Conservation (phyloP, 1,284 basidiomycete species). For the Fomitopsis pinicola region DNA sequence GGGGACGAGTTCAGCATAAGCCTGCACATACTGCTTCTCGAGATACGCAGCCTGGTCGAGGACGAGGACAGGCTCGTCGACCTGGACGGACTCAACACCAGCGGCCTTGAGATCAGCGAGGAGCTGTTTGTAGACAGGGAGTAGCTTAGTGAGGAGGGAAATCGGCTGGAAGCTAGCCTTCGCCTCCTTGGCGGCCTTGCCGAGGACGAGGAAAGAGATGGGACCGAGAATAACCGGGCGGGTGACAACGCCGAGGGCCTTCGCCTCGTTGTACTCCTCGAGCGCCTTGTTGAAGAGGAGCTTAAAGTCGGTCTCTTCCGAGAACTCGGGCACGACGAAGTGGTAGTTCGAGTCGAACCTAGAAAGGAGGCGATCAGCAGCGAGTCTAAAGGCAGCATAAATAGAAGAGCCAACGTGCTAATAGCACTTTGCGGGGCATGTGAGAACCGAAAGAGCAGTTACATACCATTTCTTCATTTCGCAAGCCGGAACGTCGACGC, state of each 20-base stretch:
- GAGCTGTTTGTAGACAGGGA: slow-evolving; percentile 92
- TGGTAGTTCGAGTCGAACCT: slow-evolving; percentile 99
- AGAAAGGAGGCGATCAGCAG: slow-evolving; percentile 5
- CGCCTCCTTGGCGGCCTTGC: slow-evolving; percentile 89
- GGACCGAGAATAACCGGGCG: slow-evolving; percentile 97
- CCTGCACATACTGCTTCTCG: slow-evolving; percentile 78
- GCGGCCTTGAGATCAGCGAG: slow-evolving; percentile 89
- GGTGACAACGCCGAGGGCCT: slow-evolving; percentile 85
- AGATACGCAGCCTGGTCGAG: slow-evolving; percentile 82
- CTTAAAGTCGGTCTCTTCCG: slow-evolving; percentile 90
- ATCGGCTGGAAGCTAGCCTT: slow-evolving; percentile 87
- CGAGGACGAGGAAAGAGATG: slow-evolving; percentile 92
- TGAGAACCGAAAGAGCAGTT: background rate
- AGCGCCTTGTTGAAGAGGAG: slow-evolving; percentile 94
- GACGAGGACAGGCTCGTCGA: slow-evolving; percentile 97
- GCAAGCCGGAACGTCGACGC: slow-evolving; percentile 94
- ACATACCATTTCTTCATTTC: slow-evolving; percentile 99
- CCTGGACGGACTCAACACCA: slow-evolving; percentile 92
- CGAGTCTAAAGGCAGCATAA: slow-evolving; percentile 4
- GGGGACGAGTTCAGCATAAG: slow-evolving; percentile 81
- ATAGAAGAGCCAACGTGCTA: background rate
- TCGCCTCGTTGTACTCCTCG: slow-evolving; percentile 94
- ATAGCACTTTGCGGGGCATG: background rate
- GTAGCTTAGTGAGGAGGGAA: slow-evolving; percentile 84
- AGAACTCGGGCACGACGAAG: slow-evolving; percentile 97